Base-by-base conservation (phyloP, 2,329 filamentous ascomycete species). In the Aspergillus awamori region DNA sequence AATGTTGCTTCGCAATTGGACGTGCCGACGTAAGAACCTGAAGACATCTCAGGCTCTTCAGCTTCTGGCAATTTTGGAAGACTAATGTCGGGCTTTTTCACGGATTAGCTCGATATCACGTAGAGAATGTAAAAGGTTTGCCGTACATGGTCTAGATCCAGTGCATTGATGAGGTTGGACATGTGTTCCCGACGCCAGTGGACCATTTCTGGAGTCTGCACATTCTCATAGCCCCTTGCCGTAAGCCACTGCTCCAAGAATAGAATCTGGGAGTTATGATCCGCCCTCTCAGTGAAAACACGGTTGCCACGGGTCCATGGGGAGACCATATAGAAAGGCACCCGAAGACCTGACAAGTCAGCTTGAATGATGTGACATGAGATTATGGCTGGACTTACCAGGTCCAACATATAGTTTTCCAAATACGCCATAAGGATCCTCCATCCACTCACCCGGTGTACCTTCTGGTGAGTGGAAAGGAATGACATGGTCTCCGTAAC, bases 251-350 rank as follows among this genome's bases (percentile, higher is more conserved):
- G 71, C 69, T 85, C 83, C 1, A 86, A 67, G 64, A 86, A 85
- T 45, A 83, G 71, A 28, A 85, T 82, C 60, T 85, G 83, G 0
- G 83, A 85, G 63, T 79, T 84, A 69, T 86, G 84, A 65, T 86
- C 84, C 5, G 80, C 77, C 47, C 82, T 81, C 67, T 85, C 83
- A 0, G 82, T 83, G 63, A 83, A 84, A 2, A 86, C 82, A 22
- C 82, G 79, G 8, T 80, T 81, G 10, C 81, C 81, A 13, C 83
- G 81, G 0, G 83, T 86, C 78, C 81, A 86, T 0, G 83, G 83
- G 0, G 83, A 85, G 58, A 86, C 77, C 69, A 86, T 84, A 64
- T 82, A 82, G 62, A 85, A 82, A 0, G 83, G 83, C 2, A 85
- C 74, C 7, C 84, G 82, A 67, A 83, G 80, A 28, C 79, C 78